Evolutionary conservation across 805 yeast species (phyloP).

Genomic region (Ogataea nakhonphanomensis): DNA sequence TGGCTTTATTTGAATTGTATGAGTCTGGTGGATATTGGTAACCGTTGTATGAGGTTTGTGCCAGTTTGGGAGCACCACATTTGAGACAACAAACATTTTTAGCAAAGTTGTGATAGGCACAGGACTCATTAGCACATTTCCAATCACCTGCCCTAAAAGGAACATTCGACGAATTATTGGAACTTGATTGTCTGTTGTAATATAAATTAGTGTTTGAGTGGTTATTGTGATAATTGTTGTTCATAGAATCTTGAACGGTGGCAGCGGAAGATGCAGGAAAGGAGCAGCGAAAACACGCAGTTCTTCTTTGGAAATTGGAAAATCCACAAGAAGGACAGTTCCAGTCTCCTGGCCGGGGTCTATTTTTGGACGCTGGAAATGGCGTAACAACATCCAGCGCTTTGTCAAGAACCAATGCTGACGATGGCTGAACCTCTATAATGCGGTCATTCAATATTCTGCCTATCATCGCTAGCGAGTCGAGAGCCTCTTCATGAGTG

Average conservation of each 20-base stretch:
- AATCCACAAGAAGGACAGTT: slow-evolving; percentile 96
- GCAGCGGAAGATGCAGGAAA: slow-evolving; percentile 78
- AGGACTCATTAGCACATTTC: slow-evolving; percentile 79
- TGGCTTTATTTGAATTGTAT: slow-evolving; percentile 2
- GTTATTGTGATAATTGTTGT: slow-evolving; percentile 8
- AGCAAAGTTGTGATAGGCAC: slow-evolving; percentile 90
- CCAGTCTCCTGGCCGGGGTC: slow-evolving; percentile 98
- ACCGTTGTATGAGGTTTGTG: slow-evolving; percentile 6
- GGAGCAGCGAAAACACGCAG: slow-evolving; percentile 90
- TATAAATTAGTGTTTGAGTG: slow-evolving; percentile 11
- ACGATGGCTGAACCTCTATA: slow-evolving; percentile 85
- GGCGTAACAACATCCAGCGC: slow-evolving; percentile 81
- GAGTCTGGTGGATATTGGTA: slow-evolving; percentile 5
- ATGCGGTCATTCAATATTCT: slow-evolving; percentile 65
- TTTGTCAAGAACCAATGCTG: slow-evolving; percentile 69
- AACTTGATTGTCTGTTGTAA: slow-evolving; percentile 17
- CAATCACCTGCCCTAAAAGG: slow-evolving; percentile 97
- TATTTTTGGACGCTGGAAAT: slow-evolving; percentile 78
- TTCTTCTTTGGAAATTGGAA: slow-evolving; percentile 89
- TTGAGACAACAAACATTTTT: slow-evolving; percentile 82
- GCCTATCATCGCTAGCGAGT: slow-evolving; percentile 76
- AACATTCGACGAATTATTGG: slow-evolving; percentile 42
- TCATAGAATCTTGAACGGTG: slow-evolving; percentile 55
- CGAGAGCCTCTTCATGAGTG: slow-evolving; percentile 82
- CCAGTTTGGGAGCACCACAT: slow-evolving; percentile 71